Base-by-base conservation (phyloP, 768 basidiomycete genomes). In the Rhodotorula sphaerocarpa region DNA sequence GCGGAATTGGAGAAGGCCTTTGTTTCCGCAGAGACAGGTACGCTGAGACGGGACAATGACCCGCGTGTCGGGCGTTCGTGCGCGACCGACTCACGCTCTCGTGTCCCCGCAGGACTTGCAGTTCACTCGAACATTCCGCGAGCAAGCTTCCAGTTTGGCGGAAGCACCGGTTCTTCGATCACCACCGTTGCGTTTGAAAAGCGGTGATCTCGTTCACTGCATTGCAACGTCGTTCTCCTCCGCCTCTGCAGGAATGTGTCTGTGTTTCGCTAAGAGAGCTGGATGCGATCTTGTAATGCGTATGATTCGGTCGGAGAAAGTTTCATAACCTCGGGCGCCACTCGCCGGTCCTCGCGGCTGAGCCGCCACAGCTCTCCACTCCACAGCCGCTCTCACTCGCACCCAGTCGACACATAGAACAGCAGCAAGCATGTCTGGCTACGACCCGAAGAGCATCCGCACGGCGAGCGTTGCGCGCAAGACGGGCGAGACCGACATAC, bases 401-500 rank as follows among this genome's bases (percentile, higher is more conserved):
- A n/a, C n/a, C n/a, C n/a, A n/a, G n/a, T n/a, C n/a, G n/a, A n/a
- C n/a, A n/a, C n/a, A n/a, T n/a, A n/a, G n/a, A n/a, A n/a, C n/a
- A n/a, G n/a, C n/a, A n/a, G n/a, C n/a, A n/a, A n/a, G n/a, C 16
- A 48, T 48, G 47, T 23, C 45, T 5, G 6, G n/a, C 6, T 61
- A 61, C 55, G 55, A 57, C 51, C 50, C 59, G 5, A 61, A 57
- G 21, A 20, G 58, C 3, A 61, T 70, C 42, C 63, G 70, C 12
- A 69, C 67, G 6, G 71, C 71, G 6, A 64, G 65, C 28, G 65
- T 72, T 34, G 21, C 43, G 28, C 69, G 71, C 65, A 72, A 69
- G 59, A 72, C 71, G 33, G 60, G 66, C 70, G 95, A 99, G 78
- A 97, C 95, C 0, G 77, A 85, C 64, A 90, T 97, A 65, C 80